A percentile compares a stretch with the other conserved stretches of the same genome.
These are phyloP conservation scores for Auricularia auricula-judae DNA, from an alignment of 768 basidiomycete species.

Conservation along the genomic window DNA sequence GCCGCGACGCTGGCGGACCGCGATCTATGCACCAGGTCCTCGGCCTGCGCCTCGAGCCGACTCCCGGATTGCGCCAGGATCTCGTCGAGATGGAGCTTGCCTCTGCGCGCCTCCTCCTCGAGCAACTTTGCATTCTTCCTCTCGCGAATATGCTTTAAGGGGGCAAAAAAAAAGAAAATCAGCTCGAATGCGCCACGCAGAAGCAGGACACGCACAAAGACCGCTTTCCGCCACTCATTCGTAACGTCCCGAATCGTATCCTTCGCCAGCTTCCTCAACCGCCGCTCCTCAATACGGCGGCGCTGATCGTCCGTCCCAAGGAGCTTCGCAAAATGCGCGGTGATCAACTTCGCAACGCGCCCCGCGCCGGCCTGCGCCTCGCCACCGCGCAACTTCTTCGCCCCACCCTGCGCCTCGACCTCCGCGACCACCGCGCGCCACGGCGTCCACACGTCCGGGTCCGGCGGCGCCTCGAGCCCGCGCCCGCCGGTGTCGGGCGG, in stretches of 20 bases:
- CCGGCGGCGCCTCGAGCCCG: not conserved
- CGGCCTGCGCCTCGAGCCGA: slow-evolving; percentile 74
- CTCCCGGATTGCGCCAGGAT: slow-evolving; percentile 84
- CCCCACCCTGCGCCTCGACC: slow-evolving; percentile 15
- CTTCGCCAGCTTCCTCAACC: slow-evolving; percentile 56
- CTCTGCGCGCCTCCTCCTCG: slow-evolving; percentile 67
- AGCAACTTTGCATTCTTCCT: slow-evolving; percentile 51
- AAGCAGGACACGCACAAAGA: slow-evolving; percentile 45
- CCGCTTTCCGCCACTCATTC: slow-evolving; percentile 80
- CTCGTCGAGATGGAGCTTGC: slow-evolving; percentile 80
- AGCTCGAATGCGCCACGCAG: not conserved
- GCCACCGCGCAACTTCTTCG: slow-evolving; percentile 19
- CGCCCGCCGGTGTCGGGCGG: slow-evolving; percentile 6
- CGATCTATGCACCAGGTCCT: slow-evolving; percentile 43
- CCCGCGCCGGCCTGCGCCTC: slow-evolving; percentile 30
- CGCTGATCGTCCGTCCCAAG: slow-evolving; percentile 52
- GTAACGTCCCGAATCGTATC: slow-evolving; percentile 58
- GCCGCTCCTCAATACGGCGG: slow-evolving; percentile 50
- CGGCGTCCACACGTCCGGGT: not conserved
- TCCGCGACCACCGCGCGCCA: slow-evolving; percentile 19
- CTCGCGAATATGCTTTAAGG: slow-evolving; percentile 57
- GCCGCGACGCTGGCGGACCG: slow-evolving; percentile 30
- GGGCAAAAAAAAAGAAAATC: not conserved
- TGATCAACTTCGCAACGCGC: slow-evolving; percentile 52
- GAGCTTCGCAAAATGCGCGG: slow-evolving; percentile 64